Evolutionary conservation across 2,329 filamentous ascomycete species (phyloP), one percentile per base, ranked within the genome.

Genomic region (Zarea fungicola): DNA sequence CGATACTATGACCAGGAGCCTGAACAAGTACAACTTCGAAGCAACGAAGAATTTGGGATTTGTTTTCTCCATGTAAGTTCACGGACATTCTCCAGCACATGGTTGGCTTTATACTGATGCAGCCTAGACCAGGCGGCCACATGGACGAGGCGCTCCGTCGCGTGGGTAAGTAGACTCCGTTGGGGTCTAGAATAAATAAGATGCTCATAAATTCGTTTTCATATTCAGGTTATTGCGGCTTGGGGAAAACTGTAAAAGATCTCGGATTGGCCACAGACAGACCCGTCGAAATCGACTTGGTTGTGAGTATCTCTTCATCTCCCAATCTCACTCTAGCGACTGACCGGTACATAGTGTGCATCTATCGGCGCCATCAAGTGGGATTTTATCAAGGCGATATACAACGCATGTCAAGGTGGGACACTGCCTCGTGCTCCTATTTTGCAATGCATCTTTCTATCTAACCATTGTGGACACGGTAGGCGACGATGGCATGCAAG

Each of bases 1-100:
- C 4, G 71, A 80, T 14, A 76, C 75, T 18, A 75, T 95, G 36
- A 67, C 88, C 26, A 66, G 74, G 5, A 91, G 88, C 44, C 67
- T 97, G 5, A 67, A 76, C 19, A 83, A 80, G 26, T 97, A 95
- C 64, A 89, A 97, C 65, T 97, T 95, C 61, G 76, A 79, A 3
- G 75, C 78, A 52, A 96, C 92, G 1, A 65, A 68, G 10, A 70
- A 79, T 26, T 76, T 95, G 55, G 86, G 81, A 2, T 96, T 99
- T 64, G 80, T 97, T 6, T 89, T 95, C 63, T 85, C 86, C 7
- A 87, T 95, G 85, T 89, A 68, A 66, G 83, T 61, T 11, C 18
- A 9, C 14, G 31, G 6, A n/a, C n/a, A 11, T 19, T 21, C 6
- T 22, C 5, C 18, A 13, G 6, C n/a, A 9, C 11, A 4, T 18